These are phyloP conservation scores for Chalara sp. DNA, from an alignment of 2,329 filamentous ascomycete genomes.

Conservation along the genomic window DNA sequence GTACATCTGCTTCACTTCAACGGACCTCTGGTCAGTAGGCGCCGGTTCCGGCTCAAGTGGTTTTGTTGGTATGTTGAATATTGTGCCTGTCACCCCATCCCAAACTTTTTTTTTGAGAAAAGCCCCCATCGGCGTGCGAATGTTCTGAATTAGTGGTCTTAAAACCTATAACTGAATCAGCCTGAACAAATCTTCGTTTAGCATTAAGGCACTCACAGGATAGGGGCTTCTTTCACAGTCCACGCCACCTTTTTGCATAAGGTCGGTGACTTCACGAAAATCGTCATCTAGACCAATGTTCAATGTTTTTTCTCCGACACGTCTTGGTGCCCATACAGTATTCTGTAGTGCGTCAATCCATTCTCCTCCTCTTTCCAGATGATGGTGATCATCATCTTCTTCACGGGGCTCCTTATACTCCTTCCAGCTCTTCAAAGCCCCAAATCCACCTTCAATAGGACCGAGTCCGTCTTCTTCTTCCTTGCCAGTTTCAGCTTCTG, in stretches of 20 bases:
- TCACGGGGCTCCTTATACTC: not conserved
- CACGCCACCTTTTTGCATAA: constrained; percentile 20
- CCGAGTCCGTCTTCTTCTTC: no score
- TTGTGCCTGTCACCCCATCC: constrained; percentile 22
- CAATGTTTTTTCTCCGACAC: constrained; percentile 15
- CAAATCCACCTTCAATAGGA: constrained; percentile 7
- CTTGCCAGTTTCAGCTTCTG: no score
- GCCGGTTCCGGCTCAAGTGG: constrained; percentile 1
- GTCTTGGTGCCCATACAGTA: constrained; percentile 22
- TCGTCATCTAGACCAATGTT: constrained; percentile 18
- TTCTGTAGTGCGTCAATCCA: constrained; percentile 17
- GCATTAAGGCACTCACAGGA: constrained; percentile 12
- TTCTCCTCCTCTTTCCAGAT: not conserved
- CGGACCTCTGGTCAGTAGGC: constrained; percentile 1
- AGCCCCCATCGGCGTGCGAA: not conserved
- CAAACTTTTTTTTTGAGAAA: constrained; percentile 15
- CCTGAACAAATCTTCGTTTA: no score
- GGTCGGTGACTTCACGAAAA: constrained; percentile 3
- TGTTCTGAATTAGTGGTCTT: constrained; percentile 12
- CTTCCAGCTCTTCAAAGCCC: constrained; percentile 13
- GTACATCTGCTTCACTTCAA: constrained; percentile 5
- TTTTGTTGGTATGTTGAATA: constrained; percentile 23
- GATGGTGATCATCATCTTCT: not conserved
- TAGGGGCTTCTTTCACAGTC: constrained; percentile 24
- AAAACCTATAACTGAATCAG: no score